Percentiles rank a stretch among this genome's conserved stretches.
phyloP scores from a whole-genome alignment of 345 rosid genomes.

The Populus pruinosa region DNA sequence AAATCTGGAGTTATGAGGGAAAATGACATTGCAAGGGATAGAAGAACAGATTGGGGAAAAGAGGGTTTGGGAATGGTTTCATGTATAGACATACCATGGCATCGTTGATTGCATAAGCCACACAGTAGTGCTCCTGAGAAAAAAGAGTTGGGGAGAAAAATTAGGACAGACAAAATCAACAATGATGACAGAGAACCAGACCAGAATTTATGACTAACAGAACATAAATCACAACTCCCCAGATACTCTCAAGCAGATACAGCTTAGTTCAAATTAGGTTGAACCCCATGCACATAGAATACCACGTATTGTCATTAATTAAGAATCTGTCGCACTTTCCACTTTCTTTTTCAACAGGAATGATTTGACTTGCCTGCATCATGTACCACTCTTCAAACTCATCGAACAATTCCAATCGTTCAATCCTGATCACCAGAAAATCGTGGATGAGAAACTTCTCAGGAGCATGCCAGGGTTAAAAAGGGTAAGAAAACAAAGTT shows the following conservation, averaged over 20 bases:
- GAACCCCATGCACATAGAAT: slow-evolving; percentile 6
- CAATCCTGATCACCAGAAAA: slow-evolving; percentile 58
- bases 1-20: neutral
- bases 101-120: slow-evolving; percentile 80
- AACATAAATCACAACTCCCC: neutral
- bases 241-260: slow-evolving; percentile 1
- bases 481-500: neutral
- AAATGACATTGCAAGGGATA: slow-evolving; percentile 12
- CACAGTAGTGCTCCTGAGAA: slow-evolving; percentile 85
- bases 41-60: neutral
- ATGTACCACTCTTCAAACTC: slow-evolving; percentile 98
- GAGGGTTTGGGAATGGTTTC: neutral
- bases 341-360: slow-evolving; percentile 11
- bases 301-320: neutral
- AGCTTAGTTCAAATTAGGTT: neutral
- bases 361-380: slow-evolving; percentile 87
- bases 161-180: neutral
- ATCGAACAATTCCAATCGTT: slow-evolving; percentile 84
- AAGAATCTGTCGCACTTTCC: slow-evolving; percentile 5
- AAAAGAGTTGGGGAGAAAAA: slow-evolving; percentile 18
- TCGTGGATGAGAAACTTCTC: slow-evolving; percentile 20
- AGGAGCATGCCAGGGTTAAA: slow-evolving; percentile 4
- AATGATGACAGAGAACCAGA: slow-evolving; percentile 4
- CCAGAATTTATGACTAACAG: slow-evolving; percentile 7
- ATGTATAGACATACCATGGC: slow-evolving; percentile 55